Evolutionary conservation across 2,329 filamentous ascomycete species (phyloP).

Genomic region (Fusarium mundagurra): DNA sequence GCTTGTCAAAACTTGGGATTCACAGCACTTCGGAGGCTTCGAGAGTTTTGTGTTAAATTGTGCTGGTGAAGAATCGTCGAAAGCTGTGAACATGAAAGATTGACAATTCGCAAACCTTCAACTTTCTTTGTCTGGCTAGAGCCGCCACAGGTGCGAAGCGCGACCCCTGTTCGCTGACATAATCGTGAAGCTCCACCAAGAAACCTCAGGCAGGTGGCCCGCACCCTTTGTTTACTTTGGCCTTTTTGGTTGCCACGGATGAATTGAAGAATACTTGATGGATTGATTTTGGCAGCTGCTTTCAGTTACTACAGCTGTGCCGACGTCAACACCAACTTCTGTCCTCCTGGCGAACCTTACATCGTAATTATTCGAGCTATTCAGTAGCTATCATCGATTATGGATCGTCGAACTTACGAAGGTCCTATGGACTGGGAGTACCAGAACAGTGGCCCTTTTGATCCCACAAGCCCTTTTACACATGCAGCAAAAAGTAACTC

Average conservation of each 20-base stretch:
- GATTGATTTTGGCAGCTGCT: slow-evolving; percentile 15
- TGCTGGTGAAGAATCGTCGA: not conserved
- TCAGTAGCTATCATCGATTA: slow-evolving; percentile 41
- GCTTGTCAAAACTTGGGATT: not conserved
- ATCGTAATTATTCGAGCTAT: slow-evolving; percentile 19
- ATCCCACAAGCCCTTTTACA: slow-evolving; percentile 70
- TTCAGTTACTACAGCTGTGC: slow-evolving; percentile 18
- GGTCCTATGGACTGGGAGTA: slow-evolving; percentile 75
- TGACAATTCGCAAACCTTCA: slow-evolving; percentile 33
- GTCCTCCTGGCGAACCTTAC: not conserved
- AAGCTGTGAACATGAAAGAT: slow-evolving; percentile 3
- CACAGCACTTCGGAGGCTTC: not conserved
- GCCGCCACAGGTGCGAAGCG: slow-evolving; percentile 33
- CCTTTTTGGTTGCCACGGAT: slow-evolving; percentile 41
- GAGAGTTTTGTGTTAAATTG: not conserved
- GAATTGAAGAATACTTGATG: slow-evolving; percentile 27
- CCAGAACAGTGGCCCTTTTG: slow-evolving; percentile 65
- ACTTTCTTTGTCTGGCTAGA: slow-evolving; percentile 37
- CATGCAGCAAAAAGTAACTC: slow-evolving; percentile 57
- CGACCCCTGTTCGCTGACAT: slow-evolving; percentile 44
- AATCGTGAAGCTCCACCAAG: slow-evolving; percentile 22
- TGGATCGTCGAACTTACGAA: slow-evolving; percentile 67
- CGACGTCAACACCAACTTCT: not conserved
- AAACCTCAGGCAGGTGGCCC: slow-evolving; percentile 39
- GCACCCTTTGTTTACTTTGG: slow-evolving; percentile 49